Evolutionary conservation across 106 monocot genomes (phyloP).

Genomic region (Dendrobium officinale): DNA sequence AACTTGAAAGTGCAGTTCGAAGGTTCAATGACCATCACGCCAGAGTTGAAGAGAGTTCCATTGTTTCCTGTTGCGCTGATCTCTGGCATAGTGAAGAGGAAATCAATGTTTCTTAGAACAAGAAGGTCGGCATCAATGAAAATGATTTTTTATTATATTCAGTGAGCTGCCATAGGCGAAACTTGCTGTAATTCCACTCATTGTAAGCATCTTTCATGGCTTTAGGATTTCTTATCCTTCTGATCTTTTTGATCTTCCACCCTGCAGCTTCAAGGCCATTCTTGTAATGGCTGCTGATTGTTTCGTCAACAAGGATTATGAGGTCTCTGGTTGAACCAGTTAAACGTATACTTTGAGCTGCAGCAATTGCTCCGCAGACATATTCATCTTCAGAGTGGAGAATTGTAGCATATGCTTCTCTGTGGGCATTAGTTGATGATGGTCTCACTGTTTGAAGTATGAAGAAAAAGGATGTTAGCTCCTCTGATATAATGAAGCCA

Average conservation of each 20-base stretch:
- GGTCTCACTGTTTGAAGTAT: conserved; percentile 22
- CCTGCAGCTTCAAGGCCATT: conserved; percentile 56
- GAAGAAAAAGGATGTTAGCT: not conserved
- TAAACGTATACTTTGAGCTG: conserved; percentile 70
- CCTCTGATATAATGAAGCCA: not conserved
- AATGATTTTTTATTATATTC: conserved; percentile 63
- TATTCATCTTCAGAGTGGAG: conserved; percentile 61
- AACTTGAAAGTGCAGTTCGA: conserved; percentile 65
- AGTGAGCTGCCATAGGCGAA: conserved; percentile 76
- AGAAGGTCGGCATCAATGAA: conserved; percentile 78
- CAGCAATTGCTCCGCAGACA: conserved; percentile 69
- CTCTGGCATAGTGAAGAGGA: conserved; percentile 62
- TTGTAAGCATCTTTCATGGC: conserved; percentile 62
- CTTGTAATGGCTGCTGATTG: conserved; percentile 45
- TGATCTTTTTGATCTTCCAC: conserved; percentile 59
- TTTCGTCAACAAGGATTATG: conserved; percentile 59
- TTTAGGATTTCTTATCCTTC: conserved; percentile 67
- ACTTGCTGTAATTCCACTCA: conserved; percentile 91
- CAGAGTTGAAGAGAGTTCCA: conserved; percentile 67
- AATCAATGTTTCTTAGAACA: conserved; percentile 57
- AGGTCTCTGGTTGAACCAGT: conserved; percentile 62
- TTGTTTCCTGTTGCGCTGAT: conserved; percentile 71
- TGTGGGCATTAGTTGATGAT: conserved; percentile 21
- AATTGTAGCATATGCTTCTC: conserved; percentile 71
- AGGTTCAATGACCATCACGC: conserved; percentile 74